A percentile compares a stretch with the other conserved stretches of the same genome.
Conservation (phyloP, 208 protist genomes). For the Balamuthia mandrillaris region DNA sequence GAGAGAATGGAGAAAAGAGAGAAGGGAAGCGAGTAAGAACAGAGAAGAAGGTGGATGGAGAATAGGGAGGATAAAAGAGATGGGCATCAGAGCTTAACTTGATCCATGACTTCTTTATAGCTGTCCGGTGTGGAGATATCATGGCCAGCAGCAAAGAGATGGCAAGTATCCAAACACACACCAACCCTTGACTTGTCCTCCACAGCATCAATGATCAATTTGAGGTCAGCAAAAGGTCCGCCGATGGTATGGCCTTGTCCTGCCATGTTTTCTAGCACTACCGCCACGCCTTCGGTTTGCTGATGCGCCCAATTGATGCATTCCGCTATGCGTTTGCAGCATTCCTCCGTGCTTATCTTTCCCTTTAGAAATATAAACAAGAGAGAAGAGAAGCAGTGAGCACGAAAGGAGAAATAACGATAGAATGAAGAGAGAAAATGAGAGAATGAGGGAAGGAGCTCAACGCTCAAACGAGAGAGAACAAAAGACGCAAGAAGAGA, state of each 20-base stretch:
- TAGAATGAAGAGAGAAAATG: too few relatives aligned
- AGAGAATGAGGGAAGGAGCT: too few relatives aligned
- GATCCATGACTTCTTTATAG: background rate
- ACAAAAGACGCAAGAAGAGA: too few relatives aligned
- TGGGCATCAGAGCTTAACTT: background rate
- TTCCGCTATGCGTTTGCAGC: constrained; percentile 36
- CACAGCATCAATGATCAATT: constrained; percentile 51
- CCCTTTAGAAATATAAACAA: too few relatives aligned
- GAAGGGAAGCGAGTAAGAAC: too few relatives aligned
- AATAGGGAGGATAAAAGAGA: background rate
- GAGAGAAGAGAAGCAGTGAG: too few relatives aligned
- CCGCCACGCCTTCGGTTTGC: constrained; percentile 1
- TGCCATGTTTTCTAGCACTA: constrained; percentile 55
- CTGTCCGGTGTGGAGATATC: constrained; percentile 36
- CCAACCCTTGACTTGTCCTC: constrained; percentile 52
- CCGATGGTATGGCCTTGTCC: constrained; percentile 46
- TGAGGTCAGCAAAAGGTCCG: constrained; percentile 52
- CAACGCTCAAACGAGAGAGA: too few relatives aligned
- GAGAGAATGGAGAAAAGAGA: too few relatives aligned
- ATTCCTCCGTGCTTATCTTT: background rate
- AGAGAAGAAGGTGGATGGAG: too few relatives aligned
- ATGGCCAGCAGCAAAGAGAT: constrained; percentile 64
- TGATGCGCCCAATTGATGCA: constrained; percentile 42
- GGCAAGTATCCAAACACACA: constrained; percentile 65
- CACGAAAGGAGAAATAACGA: too few relatives aligned